Conservation (phyloP, 352 stramenopile species). For the Pythium brassicae region DNA sequence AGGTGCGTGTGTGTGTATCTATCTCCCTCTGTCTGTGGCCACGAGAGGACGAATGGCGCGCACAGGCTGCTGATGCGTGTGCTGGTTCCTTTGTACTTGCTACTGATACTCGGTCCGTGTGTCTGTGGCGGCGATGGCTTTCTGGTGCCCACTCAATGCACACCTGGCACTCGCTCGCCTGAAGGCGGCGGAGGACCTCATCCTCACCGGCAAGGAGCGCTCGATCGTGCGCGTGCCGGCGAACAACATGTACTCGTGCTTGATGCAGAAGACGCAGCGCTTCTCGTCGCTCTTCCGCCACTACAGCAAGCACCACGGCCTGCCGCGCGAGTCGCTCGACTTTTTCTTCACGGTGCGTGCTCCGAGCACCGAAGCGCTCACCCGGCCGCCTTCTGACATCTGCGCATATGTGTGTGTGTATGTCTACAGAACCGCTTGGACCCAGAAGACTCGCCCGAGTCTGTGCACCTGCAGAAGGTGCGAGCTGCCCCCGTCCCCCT, state of each 20-base stretch:
- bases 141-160: too few species aligned
- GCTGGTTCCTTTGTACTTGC: too few species aligned
- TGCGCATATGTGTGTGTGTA: too few species aligned
- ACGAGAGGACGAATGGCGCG: too few species aligned
- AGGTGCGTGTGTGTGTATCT: too few species aligned
- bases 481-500: not conserved
- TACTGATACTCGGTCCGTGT: too few species aligned
- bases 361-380: not conserved
- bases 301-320: conserved; percentile 98
- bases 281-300: conserved; percentile 98
- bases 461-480: conserved; percentile 82
- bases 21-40: too few species aligned
- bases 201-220: conserved; percentile 71
- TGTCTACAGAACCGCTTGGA: conserved; percentile 62
- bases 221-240: conserved; percentile 80
- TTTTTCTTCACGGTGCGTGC: conserved; percentile 95
- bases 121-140: too few species aligned
- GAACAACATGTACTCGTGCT: conserved; percentile 91
- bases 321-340: conserved; percentile 95
- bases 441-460: conserved; percentile 80
- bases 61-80: too few species aligned
- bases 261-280: conserved; percentile 98
- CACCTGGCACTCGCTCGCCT: too few species aligned
- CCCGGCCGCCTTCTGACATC: not conserved
- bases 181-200: conserved; percentile 72